Base-by-base conservation (phyloP, 2,329 filamentous ascomycete genomes). In the Westerdykella sp. region DNA sequence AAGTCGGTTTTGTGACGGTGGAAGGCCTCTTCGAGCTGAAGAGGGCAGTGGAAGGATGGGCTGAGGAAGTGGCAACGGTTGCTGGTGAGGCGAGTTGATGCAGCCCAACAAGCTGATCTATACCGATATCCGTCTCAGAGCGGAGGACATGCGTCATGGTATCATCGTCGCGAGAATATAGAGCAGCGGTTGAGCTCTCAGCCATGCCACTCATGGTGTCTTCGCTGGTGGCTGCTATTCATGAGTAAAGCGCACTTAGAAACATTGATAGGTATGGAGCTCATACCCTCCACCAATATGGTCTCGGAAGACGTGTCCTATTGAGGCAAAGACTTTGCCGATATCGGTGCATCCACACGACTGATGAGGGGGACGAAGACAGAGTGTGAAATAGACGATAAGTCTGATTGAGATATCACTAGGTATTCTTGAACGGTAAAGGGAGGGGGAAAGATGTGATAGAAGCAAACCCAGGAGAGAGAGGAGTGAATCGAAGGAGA, bases 1-100 rank as follows among this genome's bases (percentile, higher is more conserved):
- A 60, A 3, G 59, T 63, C n/a, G 55, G 56, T 39, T 56, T 57
- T 11, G 59, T 62, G n/a, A 40, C 25, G 34, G 44, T 50, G 3
- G 59, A 59, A 6, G 48, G 45, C 30, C 54, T 47, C 30, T 39
- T 46, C 3, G 49, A 50, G 41, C 46, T 55, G 35, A 54, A 56
- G 1, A 55, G 44, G 9, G 46, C 44, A 1, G 44, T 45, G 7
- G 46, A 48, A 2, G 47, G 45, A 2, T 48, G 49, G 13, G 43
- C 46, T 3, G 47, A 50, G 3, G 53, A 49, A 6, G 50, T 21
- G 14, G 34, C 35, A 22, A 40, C 42, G n/a, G 48, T 30, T 4
- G 41, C 18, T 5, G 47, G 44, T 9, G 49, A 48, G 14, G 45
- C 40, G 23, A 41, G 39, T 34, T 37, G 46, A 23, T 45, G 41